Evolutionary conservation across 306 rosid genomes (phyloP).

Genomic region (Corylus americana): DNA sequence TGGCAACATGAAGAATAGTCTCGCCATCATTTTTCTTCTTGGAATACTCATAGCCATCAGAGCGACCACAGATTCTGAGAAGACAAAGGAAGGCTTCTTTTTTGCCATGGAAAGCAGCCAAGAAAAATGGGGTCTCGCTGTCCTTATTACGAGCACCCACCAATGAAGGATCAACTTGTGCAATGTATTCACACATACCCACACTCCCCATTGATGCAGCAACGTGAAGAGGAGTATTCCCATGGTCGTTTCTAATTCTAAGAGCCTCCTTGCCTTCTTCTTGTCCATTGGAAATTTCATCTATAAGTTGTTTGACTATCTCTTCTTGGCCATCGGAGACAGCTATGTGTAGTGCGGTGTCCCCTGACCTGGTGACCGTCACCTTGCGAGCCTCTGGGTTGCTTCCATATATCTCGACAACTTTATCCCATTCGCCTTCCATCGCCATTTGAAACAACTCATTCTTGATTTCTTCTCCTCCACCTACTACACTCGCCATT

Average conservation of each 20-base stretch:
- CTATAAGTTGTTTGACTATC: conserved; percentile 22
- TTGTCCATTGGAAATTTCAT: neutral
- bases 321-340: conserved; percentile 39
- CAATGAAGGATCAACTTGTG: neutral
- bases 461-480: neutral
- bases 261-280: neutral
- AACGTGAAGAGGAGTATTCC: conserved; percentile 44
- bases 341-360: conserved; percentile 57
- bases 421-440: conserved; percentile 42
- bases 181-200: conserved; percentile 40
- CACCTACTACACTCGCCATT: neutral
- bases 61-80: neutral
- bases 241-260: conserved; percentile 5
- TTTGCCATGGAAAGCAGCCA: conserved; percentile 48
- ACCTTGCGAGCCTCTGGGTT: conserved; percentile 8
- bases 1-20: conserved; percentile 54
- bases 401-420: neutral
- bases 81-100: conserved; percentile 44
- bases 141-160: conserved; percentile 34
- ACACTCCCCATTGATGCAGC: conserved; percentile 43
- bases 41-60: neutral
- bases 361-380: conserved; percentile 40
- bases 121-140: conserved; percentile 57
- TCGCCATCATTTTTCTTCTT: conserved; percentile 16
- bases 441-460: conserved; percentile 18